Conservation (phyloP, 495 filamentous ascomycete genomes). For the Penicillium malachiteum region DNA sequence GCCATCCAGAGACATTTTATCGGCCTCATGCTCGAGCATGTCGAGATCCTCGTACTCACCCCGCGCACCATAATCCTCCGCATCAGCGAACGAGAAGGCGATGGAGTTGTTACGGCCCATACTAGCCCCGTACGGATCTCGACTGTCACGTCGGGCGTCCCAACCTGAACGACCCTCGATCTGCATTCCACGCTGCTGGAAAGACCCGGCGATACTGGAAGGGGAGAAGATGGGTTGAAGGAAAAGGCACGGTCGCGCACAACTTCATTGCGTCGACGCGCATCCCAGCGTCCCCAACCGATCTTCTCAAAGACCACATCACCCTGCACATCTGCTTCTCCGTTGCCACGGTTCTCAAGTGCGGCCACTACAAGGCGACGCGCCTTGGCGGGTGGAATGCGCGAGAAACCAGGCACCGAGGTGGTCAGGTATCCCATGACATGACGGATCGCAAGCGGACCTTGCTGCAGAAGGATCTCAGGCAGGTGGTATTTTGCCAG, state of each 20-base stretch:
- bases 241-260: conserved; percentile 43
- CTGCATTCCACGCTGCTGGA: conserved; percentile 58
- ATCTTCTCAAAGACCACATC: conserved; percentile 94
- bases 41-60: conserved; percentile 45
- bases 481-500: conserved; percentile 91
- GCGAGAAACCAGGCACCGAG: conserved; percentile 87
- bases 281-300: conserved; percentile 96
- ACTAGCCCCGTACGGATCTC: conserved; percentile 54
- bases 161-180: conserved; percentile 52
- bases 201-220: conserved; percentile 54
- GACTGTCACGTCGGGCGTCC: conserved; percentile 44
- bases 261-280: conserved; percentile 67
- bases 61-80: conserved; percentile 53
- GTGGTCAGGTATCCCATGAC: conserved; percentile 92
- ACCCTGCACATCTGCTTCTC: conserved; percentile 64
- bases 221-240: conserved; percentile 38
- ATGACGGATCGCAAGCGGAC: conserved; percentile 89
- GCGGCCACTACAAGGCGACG: conserved; percentile 83
- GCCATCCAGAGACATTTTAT: conserved; percentile 94
- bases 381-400: conserved; percentile 88
- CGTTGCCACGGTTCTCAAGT: conserved; percentile 69
- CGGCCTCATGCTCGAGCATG: conserved; percentile 83
- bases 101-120: conserved; percentile 62
- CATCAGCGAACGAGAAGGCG: conserved; percentile 63
- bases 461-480: conserved; percentile 83